Evolutionary conservation across 768 basidiomycete species (phyloP), one percentile per base, ranked within the genome.

Genomic region (Boletus huronensis): DNA sequence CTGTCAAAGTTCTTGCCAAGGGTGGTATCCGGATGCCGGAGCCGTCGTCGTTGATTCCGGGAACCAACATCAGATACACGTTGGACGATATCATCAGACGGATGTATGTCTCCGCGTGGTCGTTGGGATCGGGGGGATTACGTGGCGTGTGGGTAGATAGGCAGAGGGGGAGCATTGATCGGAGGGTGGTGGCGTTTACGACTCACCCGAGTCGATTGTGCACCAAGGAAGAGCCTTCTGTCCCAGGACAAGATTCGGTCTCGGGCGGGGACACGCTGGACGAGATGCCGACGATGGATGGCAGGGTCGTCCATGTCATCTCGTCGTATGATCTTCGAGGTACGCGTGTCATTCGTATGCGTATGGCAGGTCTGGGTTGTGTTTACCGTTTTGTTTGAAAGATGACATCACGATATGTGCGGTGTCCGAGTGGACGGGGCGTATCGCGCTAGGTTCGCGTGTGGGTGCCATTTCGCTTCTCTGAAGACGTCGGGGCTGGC

Each of bases 331-430:
- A 71, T 55, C 60, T 70, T 41, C 67, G 61, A 62, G 71, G 66
- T 71, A 10, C 4, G 63, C 58, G 49, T 11, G 2, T n/a, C 9
- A 17, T 40, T 50, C 3, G 26, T 21, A 13, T 39, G 16, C 4
- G 9, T 31, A 8, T 6, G 6, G 29, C 14, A n/a, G 17, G 43
- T 32, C 9, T 58, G 36, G 9, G 19, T 26, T 23, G 11, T 34
- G 46, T 43, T n/a, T n/a, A 11, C 17, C 14, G 7, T 19, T 32
- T 13, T 11, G 8, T 41, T 52, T 17, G 43, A 38, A 76, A 62
- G 79, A 80, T 57, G 80, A 81, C 58, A 64, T 79, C 6, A 75
- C 67, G 11, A 68, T 70, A 48, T 82, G 79, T 55, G 71, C 77
- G 9, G 71, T 82, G 36, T 74, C 73, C 6, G 80, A 82, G 56